Evolutionary conservation across 768 basidiomycete species (phyloP), one percentile per base, ranked within the genome.

Genomic region (Leccinellum albellum): DNA sequence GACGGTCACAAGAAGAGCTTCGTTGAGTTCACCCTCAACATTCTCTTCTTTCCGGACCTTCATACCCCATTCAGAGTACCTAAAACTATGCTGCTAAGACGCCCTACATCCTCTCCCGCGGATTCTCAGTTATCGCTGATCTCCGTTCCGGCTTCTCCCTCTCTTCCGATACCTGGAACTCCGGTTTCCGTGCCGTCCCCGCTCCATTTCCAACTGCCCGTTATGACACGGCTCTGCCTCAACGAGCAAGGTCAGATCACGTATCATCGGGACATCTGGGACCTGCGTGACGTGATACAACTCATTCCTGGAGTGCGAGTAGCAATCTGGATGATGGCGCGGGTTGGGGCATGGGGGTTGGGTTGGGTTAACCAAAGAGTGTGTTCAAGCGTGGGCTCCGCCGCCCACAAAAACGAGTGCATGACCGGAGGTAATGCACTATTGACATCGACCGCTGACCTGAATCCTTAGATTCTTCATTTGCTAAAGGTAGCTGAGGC

Each of bases 181-280:
- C 79, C 79, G 3, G 64, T 84, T 32, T 76, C 79, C 33, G 63
- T 86, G 17, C 83, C 86, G 1, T 87, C 86, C 15, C 87, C 89
- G 1, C 72, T 92, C n/a, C 87, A 90, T 67, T 76, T 90, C 63
- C 79, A 82, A 64, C 79, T 93, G 6, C 87, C 80, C 48, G 81
- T 91, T 50, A 78, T 88, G 55, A 88, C 89, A 4, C 81, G 85
- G 28, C 79, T 92, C 33, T 79, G 82, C 31, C 90, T 93, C 72
- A 91, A 91, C 71, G 90, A 91, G 63, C 85, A 86, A 65, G 88
- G 87, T n/a, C 82, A 80, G 57, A 85, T 93, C 59, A 86, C 88
- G 4, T 81, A 85, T 63, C 91, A 94, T 67, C 81, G 88, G 28
- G 91, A 92, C 65, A 78, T 88, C 37, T 91, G 88, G 88, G 89